These are phyloP conservation scores for Lactarius indigo DNA, from an alignment of 768 basidiomycete genomes.

Conservation along the genomic window DNA sequence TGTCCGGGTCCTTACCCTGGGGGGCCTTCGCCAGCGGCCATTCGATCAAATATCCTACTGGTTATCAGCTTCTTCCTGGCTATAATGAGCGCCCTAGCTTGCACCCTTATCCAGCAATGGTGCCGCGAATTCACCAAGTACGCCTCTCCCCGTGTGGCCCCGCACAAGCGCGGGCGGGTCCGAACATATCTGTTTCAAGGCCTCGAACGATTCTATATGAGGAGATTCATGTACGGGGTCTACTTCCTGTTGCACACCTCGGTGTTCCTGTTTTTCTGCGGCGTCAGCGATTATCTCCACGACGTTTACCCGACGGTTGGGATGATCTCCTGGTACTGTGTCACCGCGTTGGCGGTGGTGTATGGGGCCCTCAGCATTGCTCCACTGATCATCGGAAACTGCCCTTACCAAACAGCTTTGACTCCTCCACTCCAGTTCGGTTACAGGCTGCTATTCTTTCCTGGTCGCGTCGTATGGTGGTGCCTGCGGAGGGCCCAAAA, in stretches of 20 bases:
- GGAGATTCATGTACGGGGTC: constrained; percentile 8
- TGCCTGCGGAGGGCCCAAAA: no score
- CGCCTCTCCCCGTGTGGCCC: background rate
- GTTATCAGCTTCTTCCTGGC: constrained; percentile 13
- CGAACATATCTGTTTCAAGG: constrained; percentile 13
- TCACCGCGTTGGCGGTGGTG: background rate
- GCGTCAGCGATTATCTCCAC: constrained; percentile 11
- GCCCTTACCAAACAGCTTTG: constrained; percentile 18
- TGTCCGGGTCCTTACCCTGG: background rate
- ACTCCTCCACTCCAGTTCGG: background rate
- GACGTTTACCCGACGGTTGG: background rate
- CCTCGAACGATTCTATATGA: constrained; percentile 2
- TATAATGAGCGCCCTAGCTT: constrained; percentile 14
- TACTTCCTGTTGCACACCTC: constrained; percentile 10
- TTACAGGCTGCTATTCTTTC: background rate
- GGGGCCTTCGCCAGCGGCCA: background rate
- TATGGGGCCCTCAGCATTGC: constrained; percentile 10
- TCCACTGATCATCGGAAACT: constrained; percentile 9
- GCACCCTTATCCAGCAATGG: constrained; percentile 21
- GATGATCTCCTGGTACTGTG: background rate
- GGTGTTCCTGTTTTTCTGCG: constrained; percentile 16
- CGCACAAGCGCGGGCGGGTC: constrained; percentile 12
- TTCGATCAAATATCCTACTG: constrained; percentile 16
- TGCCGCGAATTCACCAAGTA: constrained; percentile 1
- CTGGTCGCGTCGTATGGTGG: background rate